A percentile compares a stretch with the other conserved stretches of the same genome.
Conservation (phyloP, 441 rosid genomes). For the Pelargonium australe region DNA sequence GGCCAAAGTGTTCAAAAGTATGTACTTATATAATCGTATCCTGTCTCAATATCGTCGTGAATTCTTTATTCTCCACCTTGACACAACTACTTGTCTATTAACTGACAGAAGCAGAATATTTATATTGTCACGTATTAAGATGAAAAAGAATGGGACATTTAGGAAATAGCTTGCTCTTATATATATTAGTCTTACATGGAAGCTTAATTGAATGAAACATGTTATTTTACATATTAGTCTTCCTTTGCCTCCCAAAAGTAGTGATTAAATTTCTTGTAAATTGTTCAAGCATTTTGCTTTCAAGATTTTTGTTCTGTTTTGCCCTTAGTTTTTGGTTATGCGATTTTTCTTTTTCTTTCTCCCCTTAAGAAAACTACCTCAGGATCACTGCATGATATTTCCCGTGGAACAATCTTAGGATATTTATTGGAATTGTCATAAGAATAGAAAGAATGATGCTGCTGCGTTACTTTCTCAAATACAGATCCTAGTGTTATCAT, state of each 20-base stretch:
- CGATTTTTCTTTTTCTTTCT: too few relatives aligned
- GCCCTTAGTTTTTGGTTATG: too few relatives aligned
- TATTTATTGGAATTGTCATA: too few relatives aligned
- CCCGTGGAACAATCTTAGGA: too few relatives aligned
- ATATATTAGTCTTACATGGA: neutral
- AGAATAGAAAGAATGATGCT: too few relatives aligned
- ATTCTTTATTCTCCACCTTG: too few relatives aligned
- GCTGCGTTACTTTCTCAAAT: too few relatives aligned
- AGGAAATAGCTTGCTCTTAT: neutral
- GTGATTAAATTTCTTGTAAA: neutral
- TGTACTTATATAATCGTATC: constrained; percentile 13
- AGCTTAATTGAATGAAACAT: neutral
- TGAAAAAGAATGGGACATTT: neutral
- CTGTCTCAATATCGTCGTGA: neutral
- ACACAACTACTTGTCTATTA: neutral
- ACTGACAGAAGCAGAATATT: neutral
- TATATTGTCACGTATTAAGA: neutral
- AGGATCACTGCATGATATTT: too few relatives aligned
- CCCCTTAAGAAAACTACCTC: too few relatives aligned
- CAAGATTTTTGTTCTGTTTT: too few relatives aligned
- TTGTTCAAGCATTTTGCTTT: too few relatives aligned
- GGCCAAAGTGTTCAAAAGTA: constrained; percentile 89
- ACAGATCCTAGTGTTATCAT: too few relatives aligned
- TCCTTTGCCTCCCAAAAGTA: neutral
- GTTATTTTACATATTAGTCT: neutral